These are phyloP conservation scores for Intubia oerlemansii DNA, from an alignment of 2,329 filamentous ascomycete species.

Conservation along the genomic window DNA sequence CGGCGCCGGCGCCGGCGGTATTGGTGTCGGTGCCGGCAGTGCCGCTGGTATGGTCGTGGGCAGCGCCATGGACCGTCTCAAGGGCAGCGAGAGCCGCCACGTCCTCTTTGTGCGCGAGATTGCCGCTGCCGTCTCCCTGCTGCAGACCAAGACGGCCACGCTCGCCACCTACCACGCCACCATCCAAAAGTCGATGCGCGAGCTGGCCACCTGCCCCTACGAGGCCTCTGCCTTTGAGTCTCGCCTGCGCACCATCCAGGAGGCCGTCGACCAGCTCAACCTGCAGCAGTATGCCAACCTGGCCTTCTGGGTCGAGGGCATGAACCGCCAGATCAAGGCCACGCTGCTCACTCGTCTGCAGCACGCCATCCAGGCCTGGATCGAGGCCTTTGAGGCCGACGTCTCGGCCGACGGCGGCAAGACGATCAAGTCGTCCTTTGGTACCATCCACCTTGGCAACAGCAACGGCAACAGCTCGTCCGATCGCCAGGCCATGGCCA, in stretches of 20 bases:
- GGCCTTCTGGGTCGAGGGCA: constrained; percentile 65
- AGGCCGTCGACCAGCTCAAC: constrained; percentile 87
- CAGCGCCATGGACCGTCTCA: constrained; percentile 22
- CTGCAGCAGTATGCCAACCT: constrained; percentile 92
- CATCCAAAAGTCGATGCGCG: constrained; percentile 58
- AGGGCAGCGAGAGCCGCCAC: constrained; percentile 67
- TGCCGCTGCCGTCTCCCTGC: constrained; percentile 61
- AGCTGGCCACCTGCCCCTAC: constrained; percentile 71
- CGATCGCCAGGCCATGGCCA: constrained; percentile 30
- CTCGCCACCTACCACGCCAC: constrained; percentile 62
- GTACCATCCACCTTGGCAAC: too few relatives aligned
- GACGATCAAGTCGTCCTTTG: constrained; percentile 5
- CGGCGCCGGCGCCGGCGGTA: constrained; percentile 21
- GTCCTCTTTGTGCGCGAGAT: constrained; percentile 94
- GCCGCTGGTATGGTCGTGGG: too few relatives aligned
- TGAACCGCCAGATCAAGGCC: constrained; percentile 69
- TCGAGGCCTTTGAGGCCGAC: constrained; percentile 56
- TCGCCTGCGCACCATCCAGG: constrained; percentile 69
- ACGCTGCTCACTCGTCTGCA: constrained; percentile 68
- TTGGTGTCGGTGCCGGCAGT: too few relatives aligned
- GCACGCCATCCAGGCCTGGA: constrained; percentile 71
- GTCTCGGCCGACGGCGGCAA: constrained; percentile 18
- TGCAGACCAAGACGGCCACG: constrained; percentile 72
- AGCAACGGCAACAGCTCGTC: background rate
- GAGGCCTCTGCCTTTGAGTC: constrained; percentile 58